Base-by-base conservation (phyloP, 495 filamentous ascomycete genomes). In the Annulohypoxylon nitens region DNA sequence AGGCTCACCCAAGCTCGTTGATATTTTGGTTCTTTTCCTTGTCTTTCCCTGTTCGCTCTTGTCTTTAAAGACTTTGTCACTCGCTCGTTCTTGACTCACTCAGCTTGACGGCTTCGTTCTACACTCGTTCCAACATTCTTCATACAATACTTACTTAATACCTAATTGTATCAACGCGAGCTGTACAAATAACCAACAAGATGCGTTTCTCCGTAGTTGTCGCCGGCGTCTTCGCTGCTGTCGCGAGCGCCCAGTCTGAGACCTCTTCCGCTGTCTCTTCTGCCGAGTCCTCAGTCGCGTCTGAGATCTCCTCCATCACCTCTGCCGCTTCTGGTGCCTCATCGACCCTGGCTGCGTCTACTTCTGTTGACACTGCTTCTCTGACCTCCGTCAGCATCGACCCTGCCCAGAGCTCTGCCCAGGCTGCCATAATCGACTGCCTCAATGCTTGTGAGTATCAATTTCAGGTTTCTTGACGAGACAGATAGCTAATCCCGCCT, bases 141-240 rank as follows among this genome's bases (percentile, higher is more conserved):
- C 67, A 34, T 63, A 67, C 14, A 62, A 37, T 68, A 71, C 3
- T 64, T 64, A 61, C 25, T 36, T 75, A 73, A 73, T 78, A 78
- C 11, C 43, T 76, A 78, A 78, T 78, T 41, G 47, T 68, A 54
- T 63, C 61, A 43, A 18, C 65, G 36, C 59, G 63, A 67, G 69
- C 50, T 63, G 59, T 64, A 73, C 33, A 68, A 57, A 70, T 14
- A 47, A 47, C 63, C 12, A 39, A 69, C 75, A 84, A 79, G 50
- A 85, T 85, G 84, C 83, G 82, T 76, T 79, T 82, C 81, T 74
- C 79, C 60, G 73, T 84, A 72, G 33, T 84, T 73, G 64, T 78
- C 58, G 72, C 79, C 73, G 81, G 80, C 77, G 61, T 78, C 71
- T 75, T 84, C 70, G 82, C 82, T 77, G 69, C 76, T 62, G 72